Evolutionary conservation across 2,329 filamentous ascomycete species (phyloP).

Genomic region (Cadophora malorum): DNA sequence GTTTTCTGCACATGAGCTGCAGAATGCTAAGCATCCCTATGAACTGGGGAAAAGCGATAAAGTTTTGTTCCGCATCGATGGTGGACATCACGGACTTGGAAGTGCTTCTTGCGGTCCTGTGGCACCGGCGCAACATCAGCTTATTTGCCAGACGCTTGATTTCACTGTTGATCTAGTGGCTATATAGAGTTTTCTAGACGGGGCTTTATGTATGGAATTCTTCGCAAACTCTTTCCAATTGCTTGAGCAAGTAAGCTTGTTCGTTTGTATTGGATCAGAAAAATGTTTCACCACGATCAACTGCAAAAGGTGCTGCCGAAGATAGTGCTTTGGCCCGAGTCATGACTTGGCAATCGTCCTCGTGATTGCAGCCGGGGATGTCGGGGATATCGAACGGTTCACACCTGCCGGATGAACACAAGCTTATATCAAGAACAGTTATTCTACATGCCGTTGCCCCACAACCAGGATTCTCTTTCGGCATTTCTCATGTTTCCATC

Average conservation of each 20-base stretch:
- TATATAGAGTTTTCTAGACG: conserved; percentile 10
- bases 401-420: conserved; percentile 8
- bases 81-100: conserved; percentile 55
- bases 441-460: neutral
- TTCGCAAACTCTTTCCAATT: too few species aligned
- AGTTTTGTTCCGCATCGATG: conserved; percentile 51
- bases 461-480: neutral
- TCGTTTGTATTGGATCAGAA: neutral
- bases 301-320: neutral
- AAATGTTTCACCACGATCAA: neutral
- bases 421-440: neutral
- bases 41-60: conserved; percentile 61
- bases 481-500: neutral
- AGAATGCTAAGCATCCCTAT: conserved; percentile 66
- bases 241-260: neutral
- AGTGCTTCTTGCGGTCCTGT: conserved; percentile 53
- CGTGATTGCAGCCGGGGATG: conserved; percentile 13
- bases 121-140: conserved; percentile 20
- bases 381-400: conserved; percentile 10
- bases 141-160: conserved; percentile 25
- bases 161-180: conserved; percentile 25
- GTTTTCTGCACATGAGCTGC: conserved; percentile 60
- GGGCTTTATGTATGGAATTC: neutral
- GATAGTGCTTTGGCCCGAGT: neutral
- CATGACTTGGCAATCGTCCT: neutral